Base-by-base conservation (phyloP, 2,329 filamentous ascomycete species). In the Cercospora nicotianae region DNA sequence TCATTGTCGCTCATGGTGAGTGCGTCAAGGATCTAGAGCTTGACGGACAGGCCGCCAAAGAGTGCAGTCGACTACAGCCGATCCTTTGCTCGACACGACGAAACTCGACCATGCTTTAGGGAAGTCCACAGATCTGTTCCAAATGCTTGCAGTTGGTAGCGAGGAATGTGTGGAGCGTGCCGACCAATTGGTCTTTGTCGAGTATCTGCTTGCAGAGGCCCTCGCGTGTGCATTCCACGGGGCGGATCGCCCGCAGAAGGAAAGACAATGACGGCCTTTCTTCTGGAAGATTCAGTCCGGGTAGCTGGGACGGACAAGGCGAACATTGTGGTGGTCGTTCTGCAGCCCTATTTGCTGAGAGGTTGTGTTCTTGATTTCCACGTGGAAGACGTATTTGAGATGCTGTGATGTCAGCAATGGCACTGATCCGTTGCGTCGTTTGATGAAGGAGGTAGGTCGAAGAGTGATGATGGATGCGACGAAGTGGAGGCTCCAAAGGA, bases 131-230 rank as follows among this genome's bases (percentile, higher is more conserved):
- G 39, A 33, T 67, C 48, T 59, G 61, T 48, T 59, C 61, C 60
- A 60, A 64, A 68, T 69, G 64, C 70, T 69, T 63, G 67, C 70
- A 73, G 66, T 73, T 63, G 72, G 70, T 75, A 74, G 69, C 70
- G 74, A 76, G 67, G 60, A 69, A 68, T 70, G 70, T 69, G 66
- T 69, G 63, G 70, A 69, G 61, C 30, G 57, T 51, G 67, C 73
- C 55, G 63, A 28, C 66, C 64, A 51, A 26, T 26, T 48, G 5
- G 60, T 53, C 69, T 72, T 73, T 72, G 70, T 72, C 39, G 26
- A 62, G 66, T 42, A 63, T 67, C 72, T 69, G 73, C 61, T 72
- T 72, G 67, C 73, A 63, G 70, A 64, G 66, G 51, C 18, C 31
- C 30, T 71, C 67, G 69, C 60, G 57, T 69, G 60, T 57, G 64